A percentile compares a stretch with the other conserved stretches of the same genome.
These are phyloP conservation scores for Apiospora koreana DNA, from an alignment of 2,329 filamentous ascomycete species.

Conservation along the genomic window DNA sequence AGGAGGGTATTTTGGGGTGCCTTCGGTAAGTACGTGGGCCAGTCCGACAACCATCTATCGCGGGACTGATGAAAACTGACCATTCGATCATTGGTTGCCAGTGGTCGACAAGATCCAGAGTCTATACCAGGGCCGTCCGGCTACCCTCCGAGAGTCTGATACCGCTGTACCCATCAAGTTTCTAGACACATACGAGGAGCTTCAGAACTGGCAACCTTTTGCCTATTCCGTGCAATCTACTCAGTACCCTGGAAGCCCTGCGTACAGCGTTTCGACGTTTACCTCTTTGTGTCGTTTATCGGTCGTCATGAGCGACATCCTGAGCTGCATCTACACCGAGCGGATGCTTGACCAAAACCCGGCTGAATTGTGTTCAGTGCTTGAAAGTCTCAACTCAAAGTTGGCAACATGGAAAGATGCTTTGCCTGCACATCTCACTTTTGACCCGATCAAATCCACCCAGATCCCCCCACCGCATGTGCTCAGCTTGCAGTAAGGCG, in stretches of 20 bases:
- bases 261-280: slow-evolving; percentile 46
- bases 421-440: slow-evolving; percentile 44
- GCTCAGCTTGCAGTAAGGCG: slow-evolving; percentile 40
- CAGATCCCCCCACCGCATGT: slow-evolving; percentile 44
- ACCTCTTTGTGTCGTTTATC: slow-evolving; percentile 43
- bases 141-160: slow-evolving; percentile 46
- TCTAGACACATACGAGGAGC: slow-evolving; percentile 52
- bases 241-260: slow-evolving; percentile 25
- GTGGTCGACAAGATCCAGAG: slow-evolving; percentile 54
- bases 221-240: slow-evolving; percentile 33
- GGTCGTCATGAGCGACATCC: slow-evolving; percentile 46
- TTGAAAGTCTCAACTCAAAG: slow-evolving; percentile 40
- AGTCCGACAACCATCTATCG: neutral
- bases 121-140: slow-evolving; percentile 55
- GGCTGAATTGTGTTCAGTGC: slow-evolving; percentile 35
- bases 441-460: slow-evolving; percentile 31
- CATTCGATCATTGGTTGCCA: neutral
- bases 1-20: slow-evolving; percentile 48
- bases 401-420: slow-evolving; percentile 42
- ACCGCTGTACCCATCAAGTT: slow-evolving; percentile 48
- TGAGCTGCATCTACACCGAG: slow-evolving; percentile 47
- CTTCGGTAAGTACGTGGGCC: slow-evolving; percentile 27
- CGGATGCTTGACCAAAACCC: slow-evolving; percentile 37
- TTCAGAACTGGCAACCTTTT: slow-evolving; percentile 52
- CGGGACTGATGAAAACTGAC: neutral